Evolutionary conservation across 2,329 filamentous ascomycete species (phyloP), one percentile per base, ranked within the genome.

Genomic region (Chaetothyriales sp.): DNA sequence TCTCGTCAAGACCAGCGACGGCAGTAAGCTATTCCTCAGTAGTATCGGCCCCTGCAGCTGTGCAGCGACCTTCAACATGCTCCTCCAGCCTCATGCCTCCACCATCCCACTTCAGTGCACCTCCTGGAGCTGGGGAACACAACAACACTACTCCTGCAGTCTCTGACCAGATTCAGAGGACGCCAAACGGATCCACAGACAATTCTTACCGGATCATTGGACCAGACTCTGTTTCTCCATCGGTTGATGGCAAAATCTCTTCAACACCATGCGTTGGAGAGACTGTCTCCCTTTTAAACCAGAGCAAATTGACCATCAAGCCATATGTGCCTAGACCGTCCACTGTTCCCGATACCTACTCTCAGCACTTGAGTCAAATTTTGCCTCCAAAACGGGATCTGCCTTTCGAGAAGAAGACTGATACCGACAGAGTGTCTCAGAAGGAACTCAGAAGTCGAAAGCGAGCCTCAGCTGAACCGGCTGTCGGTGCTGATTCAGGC

Each of bases 371-470:
- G 3, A 61, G 63, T 28, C 55, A 65, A 45, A 58, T 64, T 48
- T 59, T 71, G n/a, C 70, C 70, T 15, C 70, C 70, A 18, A 69
- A 63, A 53, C 56, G 70, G 53, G 60, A 66, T 15, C 61, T 72
- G 0, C 70, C 70, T 2, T 72, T 71, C 50, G 28, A 32, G 26
- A 22, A 25, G 22, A 20, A 45, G 32, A 39, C 10, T 39, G 32
- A 39, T 5, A 39, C 2, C 32, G 12, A 9, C 15, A 39, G 32
- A 39, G 32, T 5, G 32, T 2, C 32, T 39, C 32, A 2, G 5
- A 15, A 39, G 32, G 32, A 39, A 39, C 10, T 39, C 32, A 39
- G 32, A 12, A 15, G 10, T 39, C 15, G 10, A 12, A 39, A 39
- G 32, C 32, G 32, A 2, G 10, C 15, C 32, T 39, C 32, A 15